Conservation (phyloP, 306 rosid genomes). For the Carpinus viminea region DNA sequence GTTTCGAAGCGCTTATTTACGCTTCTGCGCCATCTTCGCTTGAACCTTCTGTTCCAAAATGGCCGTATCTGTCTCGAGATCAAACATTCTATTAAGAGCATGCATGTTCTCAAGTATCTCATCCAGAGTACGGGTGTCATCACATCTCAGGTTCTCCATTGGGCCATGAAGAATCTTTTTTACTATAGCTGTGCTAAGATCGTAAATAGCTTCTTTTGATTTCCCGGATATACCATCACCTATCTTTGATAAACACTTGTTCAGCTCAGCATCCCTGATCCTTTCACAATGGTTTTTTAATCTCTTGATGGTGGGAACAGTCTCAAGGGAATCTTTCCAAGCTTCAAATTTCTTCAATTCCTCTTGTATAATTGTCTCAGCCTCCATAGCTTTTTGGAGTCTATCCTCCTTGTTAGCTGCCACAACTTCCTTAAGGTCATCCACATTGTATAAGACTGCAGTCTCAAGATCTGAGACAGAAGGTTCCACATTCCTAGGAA, state of each 20-base stretch:
- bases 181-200: conserved; percentile 80
- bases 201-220: conserved; percentile 60
- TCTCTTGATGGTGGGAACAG: conserved; percentile 91
- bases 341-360: conserved; percentile 73
- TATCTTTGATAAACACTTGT: conserved; percentile 79
- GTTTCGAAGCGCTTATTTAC: conserved; percentile 37
- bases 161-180: conserved; percentile 88
- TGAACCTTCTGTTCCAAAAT: conserved; percentile 74
- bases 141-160: conserved; percentile 84
- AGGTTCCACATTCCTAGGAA: conserved; percentile 83
- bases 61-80: conserved; percentile 72
- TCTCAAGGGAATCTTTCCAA: conserved; percentile 82
- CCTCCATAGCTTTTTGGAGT: conserved; percentile 66
- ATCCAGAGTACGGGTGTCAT: conserved; percentile 44
- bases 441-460: conserved; percentile 67
- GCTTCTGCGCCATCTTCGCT: conserved; percentile 56
- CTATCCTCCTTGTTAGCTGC: conserved; percentile 88
- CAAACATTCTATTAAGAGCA: conserved; percentile 88
- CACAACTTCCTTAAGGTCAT: conserved; percentile 91
- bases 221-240: conserved; percentile 66
- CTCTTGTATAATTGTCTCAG: conserved; percentile 58
- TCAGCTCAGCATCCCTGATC: conserved; percentile 76
- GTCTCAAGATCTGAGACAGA: conserved; percentile 62
- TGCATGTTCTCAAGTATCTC: conserved; percentile 83
- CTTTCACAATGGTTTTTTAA: conserved; percentile 76